Evolutionary conservation across 192 early-diverging fungal genomes (phyloP), one percentile per base, ranked within the genome.

Genomic region (Rhizoclosmatium globosum): DNA sequence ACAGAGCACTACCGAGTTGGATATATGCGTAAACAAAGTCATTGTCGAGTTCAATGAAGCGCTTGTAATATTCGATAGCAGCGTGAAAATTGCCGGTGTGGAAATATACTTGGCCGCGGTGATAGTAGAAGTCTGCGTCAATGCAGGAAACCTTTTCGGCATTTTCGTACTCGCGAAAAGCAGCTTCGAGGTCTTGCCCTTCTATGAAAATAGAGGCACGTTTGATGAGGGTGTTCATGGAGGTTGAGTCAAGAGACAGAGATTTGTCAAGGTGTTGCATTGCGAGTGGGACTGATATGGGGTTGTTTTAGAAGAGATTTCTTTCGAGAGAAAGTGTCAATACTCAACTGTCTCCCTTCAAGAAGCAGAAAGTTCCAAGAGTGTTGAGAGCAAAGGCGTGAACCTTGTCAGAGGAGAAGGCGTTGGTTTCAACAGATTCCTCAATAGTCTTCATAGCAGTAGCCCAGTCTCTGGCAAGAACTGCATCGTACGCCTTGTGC

Each of bases 201-300:
- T 99, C 97, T 86, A 96, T 97, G 80, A 90, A 95, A 75, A 98
- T 88, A 53, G 93, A 94, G 64, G 97, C 96, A 64, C 93, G 89
- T 85, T 97, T 97, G 74, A 99, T 92, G 78, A 93, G 92, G 43
- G 91, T 92, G 86, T 95, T 92, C 71, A 96, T 87, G 84, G 94
- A 91, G 57, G 86, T 89, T 39, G 94, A 90, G 66, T 97, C 91
- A 48, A 93, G 69, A 66, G 92, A 89, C 45, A 97, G 86, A 15
- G 96, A 92, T 84, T 89, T 91, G 79, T 97, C 91, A 61, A 98
- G 86, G 77, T 93, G 92, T 1, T 76, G 84, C 4, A 94, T 71
- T 13, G 97, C 94, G 74, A 82, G 84, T 53, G 89, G 83, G 19
- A 95, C 89, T 85, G 41, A 9, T 38, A 62, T 47, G 46, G 47